These are phyloP conservation scores for Melampsora americana DNA, from an alignment of 1,284 basidiomycete genomes.

Conservation along the genomic window DNA sequence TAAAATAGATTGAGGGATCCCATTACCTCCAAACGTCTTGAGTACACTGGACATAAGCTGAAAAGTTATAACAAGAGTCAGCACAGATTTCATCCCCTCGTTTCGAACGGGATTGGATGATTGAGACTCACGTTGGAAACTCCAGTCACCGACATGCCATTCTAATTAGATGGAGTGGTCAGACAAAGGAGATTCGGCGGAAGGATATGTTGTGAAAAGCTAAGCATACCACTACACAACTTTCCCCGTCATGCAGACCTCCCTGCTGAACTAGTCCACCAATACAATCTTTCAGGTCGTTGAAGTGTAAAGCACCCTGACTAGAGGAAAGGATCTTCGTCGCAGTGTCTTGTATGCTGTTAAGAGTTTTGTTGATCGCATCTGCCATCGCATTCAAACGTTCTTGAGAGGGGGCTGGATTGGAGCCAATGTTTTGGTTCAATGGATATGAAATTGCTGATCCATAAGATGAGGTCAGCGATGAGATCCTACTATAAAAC, in stretches of 20 bases:
- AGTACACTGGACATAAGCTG: constrained; percentile 42
- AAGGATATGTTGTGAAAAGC: background rate
- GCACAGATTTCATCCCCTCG: background rate
- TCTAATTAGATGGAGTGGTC: background rate
- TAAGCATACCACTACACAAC: constrained; percentile 30
- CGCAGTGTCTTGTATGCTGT: constrained; percentile 38
- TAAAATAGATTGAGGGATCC: constrained; percentile 19
- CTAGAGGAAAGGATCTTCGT: constrained; percentile 18
- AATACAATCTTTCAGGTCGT: constrained; percentile 42
- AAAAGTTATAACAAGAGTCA: background rate
- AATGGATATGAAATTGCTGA: constrained; percentile 25
- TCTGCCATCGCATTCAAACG: constrained; percentile 30
- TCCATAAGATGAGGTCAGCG: background rate
- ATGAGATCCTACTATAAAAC: background rate
- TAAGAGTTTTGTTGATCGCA: constrained; percentile 31
- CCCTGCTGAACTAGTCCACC: constrained; percentile 32
- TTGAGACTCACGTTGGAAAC: constrained; percentile 15
- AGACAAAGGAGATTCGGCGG: background rate
- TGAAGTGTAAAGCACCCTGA: constrained; percentile 30
- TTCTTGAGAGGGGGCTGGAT: constrained; percentile 21
- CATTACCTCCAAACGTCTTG: constrained; percentile 31
- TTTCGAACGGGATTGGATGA: background rate
- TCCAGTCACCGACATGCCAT: constrained; percentile 40
- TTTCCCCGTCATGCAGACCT: constrained; percentile 40
- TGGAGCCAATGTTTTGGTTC: constrained; percentile 26